Evolutionary conservation across 1,139 yeast genomes (phyloP).

Genomic region (Saccharomycopsis crataegensis): DNA sequence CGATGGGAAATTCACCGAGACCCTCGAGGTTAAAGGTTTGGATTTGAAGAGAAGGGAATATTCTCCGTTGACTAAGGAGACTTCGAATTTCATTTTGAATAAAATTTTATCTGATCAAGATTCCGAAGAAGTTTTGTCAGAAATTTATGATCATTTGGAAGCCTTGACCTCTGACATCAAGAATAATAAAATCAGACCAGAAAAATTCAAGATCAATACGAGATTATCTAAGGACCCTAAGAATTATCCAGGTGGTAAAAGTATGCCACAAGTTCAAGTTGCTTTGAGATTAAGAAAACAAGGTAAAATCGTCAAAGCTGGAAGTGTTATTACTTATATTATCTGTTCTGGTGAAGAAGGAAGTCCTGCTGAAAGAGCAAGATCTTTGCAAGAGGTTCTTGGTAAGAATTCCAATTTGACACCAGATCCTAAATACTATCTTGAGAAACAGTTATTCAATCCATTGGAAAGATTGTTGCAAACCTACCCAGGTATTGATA

Average conservation of each 20-base stretch:
- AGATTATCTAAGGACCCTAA: constrained; percentile 67
- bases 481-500: constrained; percentile 81
- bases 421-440: constrained; percentile 74
- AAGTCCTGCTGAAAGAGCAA: constrained; percentile 66
- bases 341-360: constrained; percentile 42
- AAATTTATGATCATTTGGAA: constrained; percentile 67
- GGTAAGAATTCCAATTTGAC: constrained; percentile 41
- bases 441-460: constrained; percentile 83
- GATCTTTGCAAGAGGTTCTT: constrained; percentile 67
- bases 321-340: constrained; percentile 83
- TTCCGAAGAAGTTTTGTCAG: constrained; percentile 68
- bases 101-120: constrained; percentile 68
- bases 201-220: constrained; percentile 68
- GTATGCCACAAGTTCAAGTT: constrained; percentile 91
- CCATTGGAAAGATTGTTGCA: constrained; percentile 87
- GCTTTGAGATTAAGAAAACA: constrained; percentile 71
- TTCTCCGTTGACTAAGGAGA: constrained; percentile 86
- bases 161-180: constrained; percentile 52
- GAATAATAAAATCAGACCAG: constrained; percentile 52
- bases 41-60: constrained; percentile 97
- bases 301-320: constrained; percentile 83
- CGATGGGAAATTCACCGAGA: constrained; percentile 37
- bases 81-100: constrained; percentile 68
- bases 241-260: constrained; percentile 68
- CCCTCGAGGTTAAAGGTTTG: constrained; percentile 87